phyloP scores from a whole-genome alignment of 2,329 filamentous ascomycete genomes.

The Diaporthe batatas region DNA sequence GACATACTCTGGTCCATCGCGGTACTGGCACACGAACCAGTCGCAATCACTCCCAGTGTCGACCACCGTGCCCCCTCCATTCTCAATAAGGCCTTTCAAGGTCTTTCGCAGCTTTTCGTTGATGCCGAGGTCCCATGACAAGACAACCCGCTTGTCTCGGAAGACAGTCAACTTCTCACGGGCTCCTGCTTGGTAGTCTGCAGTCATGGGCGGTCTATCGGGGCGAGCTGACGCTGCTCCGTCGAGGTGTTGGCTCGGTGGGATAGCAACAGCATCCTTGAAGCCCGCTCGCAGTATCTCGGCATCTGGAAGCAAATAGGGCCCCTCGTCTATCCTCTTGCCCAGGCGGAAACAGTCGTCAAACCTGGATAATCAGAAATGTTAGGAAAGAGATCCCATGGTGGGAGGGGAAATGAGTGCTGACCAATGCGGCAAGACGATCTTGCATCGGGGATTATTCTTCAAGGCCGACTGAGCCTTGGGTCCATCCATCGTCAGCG shows the following conservation, averaged over 20 bases:
- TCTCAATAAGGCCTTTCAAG: constrained; percentile 77
- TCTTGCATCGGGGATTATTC: constrained; percentile 79
- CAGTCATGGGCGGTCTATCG: constrained; percentile 54
- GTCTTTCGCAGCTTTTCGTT: constrained; percentile 74
- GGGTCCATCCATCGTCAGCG: constrained; percentile 79
- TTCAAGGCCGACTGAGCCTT: constrained; percentile 74
- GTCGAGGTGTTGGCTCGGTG: constrained; percentile 71
- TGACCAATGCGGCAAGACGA: constrained; percentile 94
- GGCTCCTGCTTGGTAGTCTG: constrained; percentile 51
- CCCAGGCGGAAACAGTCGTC: constrained; percentile 96
- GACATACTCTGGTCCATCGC: constrained; percentile 83
- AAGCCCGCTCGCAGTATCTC: constrained; percentile 77
- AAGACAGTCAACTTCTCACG: constrained; percentile 79
- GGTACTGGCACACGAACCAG: constrained; percentile 89
- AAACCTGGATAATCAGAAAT: constrained; percentile 74
- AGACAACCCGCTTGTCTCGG: constrained; percentile 79
- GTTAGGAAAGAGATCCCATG: constrained; percentile 8
- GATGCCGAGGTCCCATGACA: constrained; percentile 81
- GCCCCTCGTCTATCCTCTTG: constrained; percentile 88
- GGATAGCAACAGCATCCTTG: constrained; percentile 68
- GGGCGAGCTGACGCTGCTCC: constrained; percentile 72
- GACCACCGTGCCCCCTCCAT: constrained; percentile 79
- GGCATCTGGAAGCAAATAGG: constrained; percentile 88
- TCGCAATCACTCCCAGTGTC: constrained; percentile 77
- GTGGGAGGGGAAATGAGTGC: constrained; percentile 42